phyloP scores from a whole-genome alignment of 805 yeast genomes.

The Clavispora carvajalis region DNA sequence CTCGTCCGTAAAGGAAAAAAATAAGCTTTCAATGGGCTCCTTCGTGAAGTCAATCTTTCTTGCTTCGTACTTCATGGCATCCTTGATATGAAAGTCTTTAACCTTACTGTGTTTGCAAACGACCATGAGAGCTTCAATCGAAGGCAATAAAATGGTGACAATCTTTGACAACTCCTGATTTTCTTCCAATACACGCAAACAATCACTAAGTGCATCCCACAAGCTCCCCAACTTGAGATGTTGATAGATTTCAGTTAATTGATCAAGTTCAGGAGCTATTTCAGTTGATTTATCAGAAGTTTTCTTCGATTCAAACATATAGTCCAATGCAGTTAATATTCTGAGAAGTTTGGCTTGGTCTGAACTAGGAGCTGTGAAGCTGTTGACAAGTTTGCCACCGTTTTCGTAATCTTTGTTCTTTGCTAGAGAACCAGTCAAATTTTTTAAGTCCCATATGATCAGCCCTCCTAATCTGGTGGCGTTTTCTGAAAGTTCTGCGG shows the following conservation, averaged over 20 bases:
- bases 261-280: constrained; percentile 20
- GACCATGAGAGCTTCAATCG: constrained; percentile 90
- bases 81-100: constrained; percentile 51
- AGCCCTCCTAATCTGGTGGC: constrained; percentile 57
- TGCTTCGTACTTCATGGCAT: constrained; percentile 54
- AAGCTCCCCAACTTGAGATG: constrained; percentile 66
- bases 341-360: constrained; percentile 87
- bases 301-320: constrained; percentile 52
- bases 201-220: constrained; percentile 82
- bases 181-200: constrained; percentile 59
- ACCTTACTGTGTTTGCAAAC: constrained; percentile 85
- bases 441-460: constrained; percentile 51
- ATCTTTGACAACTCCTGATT: constrained; percentile 45
- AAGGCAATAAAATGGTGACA: constrained; percentile 76
- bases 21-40: constrained; percentile 72
- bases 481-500: constrained; percentile 57
- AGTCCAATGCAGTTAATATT: constrained; percentile 82
- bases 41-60: constrained; percentile 60
- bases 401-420: constrained; percentile 22
- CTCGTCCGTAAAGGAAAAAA: constrained; percentile 82
- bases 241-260: constrained; percentile 57
- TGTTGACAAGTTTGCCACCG: constrained; percentile 49
- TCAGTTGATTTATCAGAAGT: constrained; percentile 12
- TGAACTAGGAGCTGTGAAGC: constrained; percentile 74
- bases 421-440: constrained; percentile 41